These are phyloP conservation scores for Fusarium goolgardi DNA, from an alignment of 2,329 filamentous ascomycete species.

Conservation along the genomic window DNA sequence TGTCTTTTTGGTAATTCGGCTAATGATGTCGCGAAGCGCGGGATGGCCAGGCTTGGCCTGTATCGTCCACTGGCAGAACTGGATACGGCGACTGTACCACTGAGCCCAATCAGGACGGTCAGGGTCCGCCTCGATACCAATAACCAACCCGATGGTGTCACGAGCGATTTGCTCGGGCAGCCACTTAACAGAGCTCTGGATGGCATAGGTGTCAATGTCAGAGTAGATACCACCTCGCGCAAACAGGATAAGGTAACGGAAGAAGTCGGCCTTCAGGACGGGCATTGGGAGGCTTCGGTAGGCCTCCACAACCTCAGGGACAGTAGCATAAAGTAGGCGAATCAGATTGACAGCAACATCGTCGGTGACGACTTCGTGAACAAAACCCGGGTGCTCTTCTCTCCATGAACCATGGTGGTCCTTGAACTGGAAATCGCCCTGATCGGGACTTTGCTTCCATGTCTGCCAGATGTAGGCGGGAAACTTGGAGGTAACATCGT, in stretches of 20 bases:
- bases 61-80: constrained; percentile 99
- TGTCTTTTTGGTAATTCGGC: constrained; percentile 85
- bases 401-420: constrained; percentile 92
- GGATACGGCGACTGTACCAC: constrained; percentile 96
- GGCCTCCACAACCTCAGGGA: constrained; percentile 82
- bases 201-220: constrained; percentile 89
- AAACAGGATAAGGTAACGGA: constrained; percentile 76
- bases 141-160: constrained; percentile 82
- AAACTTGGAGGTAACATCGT: constrained; percentile 88
- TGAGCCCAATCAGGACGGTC: constrained; percentile 91
- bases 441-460: constrained; percentile 88
- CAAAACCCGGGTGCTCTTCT: constrained; percentile 85
- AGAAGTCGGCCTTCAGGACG: constrained; percentile 83
- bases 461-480: constrained; percentile 99
- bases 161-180: constrained; percentile 81
- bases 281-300: constrained; percentile 78
- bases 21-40: constrained; percentile 86
- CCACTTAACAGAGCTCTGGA: constrained; percentile 89
- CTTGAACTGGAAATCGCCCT: constrained; percentile 82
- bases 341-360: constrained; percentile 83
- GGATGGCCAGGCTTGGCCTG: constrained; percentile 96
- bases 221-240: constrained; percentile 78
- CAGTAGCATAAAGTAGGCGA: constrained; percentile 84
- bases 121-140: constrained; percentile 96
- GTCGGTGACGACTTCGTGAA: constrained; percentile 98